A percentile compares a stretch with the other conserved stretches of the same genome.
phyloP scores from a whole-genome alignment of 2,329 filamentous ascomycete species.

The Colletotrichum sp. region DNA sequence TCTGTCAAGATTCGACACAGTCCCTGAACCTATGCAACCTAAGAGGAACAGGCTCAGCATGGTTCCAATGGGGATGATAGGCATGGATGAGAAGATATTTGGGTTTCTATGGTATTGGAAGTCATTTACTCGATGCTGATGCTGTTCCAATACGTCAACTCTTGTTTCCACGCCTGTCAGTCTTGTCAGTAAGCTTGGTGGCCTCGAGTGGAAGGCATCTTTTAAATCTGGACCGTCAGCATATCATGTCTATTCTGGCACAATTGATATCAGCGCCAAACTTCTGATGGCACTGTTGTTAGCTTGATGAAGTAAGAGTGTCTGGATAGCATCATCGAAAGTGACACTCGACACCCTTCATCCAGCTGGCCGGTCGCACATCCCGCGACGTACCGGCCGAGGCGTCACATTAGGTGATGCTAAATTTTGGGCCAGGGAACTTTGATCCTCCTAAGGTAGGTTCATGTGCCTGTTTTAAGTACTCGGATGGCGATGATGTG shows the following conservation, averaged over 20 bases:
- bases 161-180: neutral
- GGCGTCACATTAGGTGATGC: neutral
- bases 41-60: neutral
- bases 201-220: neutral
- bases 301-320: neutral
- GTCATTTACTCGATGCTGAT: neutral
- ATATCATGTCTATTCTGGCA: neutral
- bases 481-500: neutral
- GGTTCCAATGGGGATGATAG: neutral
- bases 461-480: neutral
- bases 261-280: neutral
- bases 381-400: neutral
- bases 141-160: neutral
- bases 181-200: neutral
- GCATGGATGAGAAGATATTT: neutral
- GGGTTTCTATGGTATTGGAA: neutral
- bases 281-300: neutral
- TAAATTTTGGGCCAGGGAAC: neutral
- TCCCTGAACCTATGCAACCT: neutral
- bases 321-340: neutral
- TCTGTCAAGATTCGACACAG: neutral
- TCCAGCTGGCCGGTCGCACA: neutral
- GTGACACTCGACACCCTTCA: neutral
- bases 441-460: neutral
- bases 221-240: neutral